Conservation (phyloP, 805 yeast genomes). For the Hanseniaspora lachancei region DNA sequence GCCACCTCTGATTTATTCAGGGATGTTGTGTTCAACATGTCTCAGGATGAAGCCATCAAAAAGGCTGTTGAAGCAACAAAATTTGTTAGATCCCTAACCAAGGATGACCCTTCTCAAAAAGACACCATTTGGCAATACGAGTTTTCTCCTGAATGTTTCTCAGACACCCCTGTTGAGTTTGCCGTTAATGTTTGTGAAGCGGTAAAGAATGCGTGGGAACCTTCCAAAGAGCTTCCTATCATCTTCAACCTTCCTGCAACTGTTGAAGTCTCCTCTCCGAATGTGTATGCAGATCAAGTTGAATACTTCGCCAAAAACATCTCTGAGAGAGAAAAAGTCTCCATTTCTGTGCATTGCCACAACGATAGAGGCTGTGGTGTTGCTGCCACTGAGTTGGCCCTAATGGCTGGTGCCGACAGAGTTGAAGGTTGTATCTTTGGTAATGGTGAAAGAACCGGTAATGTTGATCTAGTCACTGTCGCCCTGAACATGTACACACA, state of each 20-base stretch:
- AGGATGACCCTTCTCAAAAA: conserved; percentile 54
- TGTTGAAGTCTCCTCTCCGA: conserved; percentile 64
- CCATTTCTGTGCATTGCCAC: conserved; percentile 62
- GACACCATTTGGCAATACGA: conserved; percentile 60
- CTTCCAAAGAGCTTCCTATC: conserved; percentile 59
- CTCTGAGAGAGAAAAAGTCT: conserved; percentile 55
- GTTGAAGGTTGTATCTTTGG: conserved; percentile 76
- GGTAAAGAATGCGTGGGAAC: conserved; percentile 67
- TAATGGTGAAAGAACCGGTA: conserved; percentile 78
- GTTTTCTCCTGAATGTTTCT: conserved; percentile 67
- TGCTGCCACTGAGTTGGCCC: conserved; percentile 66
- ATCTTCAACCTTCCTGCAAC: conserved; percentile 73
- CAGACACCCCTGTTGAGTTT: conserved; percentile 61
- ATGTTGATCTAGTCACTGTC: conserved; percentile 62
- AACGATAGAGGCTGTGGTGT: conserved; percentile 77
- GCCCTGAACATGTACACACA: conserved; percentile 69
- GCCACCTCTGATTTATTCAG: conserved; percentile 68
- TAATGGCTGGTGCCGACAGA: conserved; percentile 75
- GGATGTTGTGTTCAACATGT: conserved; percentile 63
- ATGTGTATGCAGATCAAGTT: conserved; percentile 67
- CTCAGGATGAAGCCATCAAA: conserved; percentile 50
- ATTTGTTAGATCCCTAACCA: conserved; percentile 54
- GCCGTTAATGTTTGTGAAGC: conserved; percentile 71
- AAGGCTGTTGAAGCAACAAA: conserved; percentile 62
- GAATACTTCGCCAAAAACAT: conserved; percentile 61